These are phyloP conservation scores for Candida gigantensis DNA, from an alignment of 1,139 yeast species.

Conservation along the genomic window DNA sequence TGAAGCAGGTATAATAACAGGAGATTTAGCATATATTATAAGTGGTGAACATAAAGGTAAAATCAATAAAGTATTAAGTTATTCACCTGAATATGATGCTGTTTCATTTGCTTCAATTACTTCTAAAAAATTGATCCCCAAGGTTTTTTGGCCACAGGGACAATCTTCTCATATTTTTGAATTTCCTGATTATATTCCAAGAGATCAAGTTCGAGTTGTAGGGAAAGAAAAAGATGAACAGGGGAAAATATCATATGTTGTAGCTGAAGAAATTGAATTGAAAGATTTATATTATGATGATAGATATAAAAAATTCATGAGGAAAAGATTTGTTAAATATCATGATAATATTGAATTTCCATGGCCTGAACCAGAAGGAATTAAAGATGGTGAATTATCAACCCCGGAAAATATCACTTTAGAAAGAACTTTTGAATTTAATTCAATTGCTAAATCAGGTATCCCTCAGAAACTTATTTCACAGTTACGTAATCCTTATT, in stretches of 20 bases:
- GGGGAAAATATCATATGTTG: constrained; percentile 65
- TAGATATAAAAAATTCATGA: constrained; percentile 72
- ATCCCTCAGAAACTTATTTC: constrained; percentile 66
- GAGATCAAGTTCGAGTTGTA: constrained; percentile 55
- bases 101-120: constrained; percentile 39
- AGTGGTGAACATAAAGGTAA: constrained; percentile 74
- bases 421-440: constrained; percentile 75
- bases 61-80: constrained; percentile 52
- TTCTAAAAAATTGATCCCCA: constrained; percentile 52
- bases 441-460: constrained; percentile 65
- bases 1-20: constrained; percentile 39
- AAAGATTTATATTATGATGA: constrained; percentile 73
- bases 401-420: constrained; percentile 63
- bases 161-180: constrained; percentile 74
- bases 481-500: constrained; percentile 73
- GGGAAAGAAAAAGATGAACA: constrained; percentile 68
- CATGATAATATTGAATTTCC: constrained; percentile 75
- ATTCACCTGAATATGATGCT: constrained; percentile 33
- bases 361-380: constrained; percentile 82
- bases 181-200: constrained; percentile 57
- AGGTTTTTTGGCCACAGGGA: constrained; percentile 69
- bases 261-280: constrained; percentile 71
- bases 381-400: constrained; percentile 55
- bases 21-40: constrained; percentile 53
- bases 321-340: constrained; percentile 70